A percentile compares a stretch with the other conserved stretches of the same genome.
Evolutionary conservation across 495 filamentous ascomycete species (phyloP).

Genomic region (Cladorrhinum samala): DNA sequence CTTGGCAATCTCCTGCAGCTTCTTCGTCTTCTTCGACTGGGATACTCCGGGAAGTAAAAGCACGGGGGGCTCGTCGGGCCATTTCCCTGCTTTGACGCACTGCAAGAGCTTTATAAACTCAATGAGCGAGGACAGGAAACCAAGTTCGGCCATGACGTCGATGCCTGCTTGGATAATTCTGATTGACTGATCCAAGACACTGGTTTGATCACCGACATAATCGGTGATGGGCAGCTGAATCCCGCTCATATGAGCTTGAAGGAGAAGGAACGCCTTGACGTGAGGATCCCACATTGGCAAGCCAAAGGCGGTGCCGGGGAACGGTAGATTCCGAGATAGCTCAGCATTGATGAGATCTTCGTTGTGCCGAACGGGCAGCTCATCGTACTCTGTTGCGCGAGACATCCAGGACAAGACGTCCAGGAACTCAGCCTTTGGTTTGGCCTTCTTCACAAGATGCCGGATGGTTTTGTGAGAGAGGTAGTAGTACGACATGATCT

Average conservation of each 20-base stretch:
- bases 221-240: constrained; percentile 91
- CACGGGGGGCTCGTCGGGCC: constrained; percentile 76
- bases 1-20: constrained; percentile 10
- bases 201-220: constrained; percentile 86
- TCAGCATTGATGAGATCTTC: constrained; percentile 97
- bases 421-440: constrained; percentile 69
- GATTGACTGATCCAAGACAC: constrained; percentile 87
- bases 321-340: constrained; percentile 68
- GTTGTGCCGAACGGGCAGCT: constrained; percentile 97
- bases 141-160: constrained; percentile 89
- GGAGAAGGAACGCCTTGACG: constrained; percentile 88
- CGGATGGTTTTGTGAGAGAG: constrained; percentile 94
- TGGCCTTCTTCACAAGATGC: constrained; percentile 68
- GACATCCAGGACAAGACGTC: constrained; percentile 91
- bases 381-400: constrained; percentile 89
- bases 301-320: constrained; percentile 48
- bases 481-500: constrained; percentile 99
- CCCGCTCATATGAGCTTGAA: constrained; percentile 92
- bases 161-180: constrained; percentile 91
- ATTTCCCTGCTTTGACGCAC: constrained; percentile 84
- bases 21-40: constrained; percentile 32
- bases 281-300: constrained; percentile 98
- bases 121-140: constrained; percentile 63
- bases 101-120: constrained; percentile 83
- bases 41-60: constrained; percentile 76